A percentile compares a stretch with the other conserved stretches of the same genome.
Evolutionary conservation across 1,284 basidiomycete species (phyloP).

Genomic region (Leccinum cinnamomeum): DNA sequence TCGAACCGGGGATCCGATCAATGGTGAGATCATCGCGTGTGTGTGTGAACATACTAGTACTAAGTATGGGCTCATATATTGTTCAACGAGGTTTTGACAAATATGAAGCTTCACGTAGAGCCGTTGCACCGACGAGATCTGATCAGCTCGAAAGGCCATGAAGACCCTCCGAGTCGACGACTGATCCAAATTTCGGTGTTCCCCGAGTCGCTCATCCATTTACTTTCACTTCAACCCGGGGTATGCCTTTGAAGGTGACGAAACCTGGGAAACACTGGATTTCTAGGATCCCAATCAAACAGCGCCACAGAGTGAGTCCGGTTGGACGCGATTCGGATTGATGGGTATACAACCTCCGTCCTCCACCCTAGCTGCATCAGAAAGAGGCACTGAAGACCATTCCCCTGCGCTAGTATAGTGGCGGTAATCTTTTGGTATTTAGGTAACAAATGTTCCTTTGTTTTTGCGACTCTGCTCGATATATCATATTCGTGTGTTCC

Average conservation of each 20-base stretch:
- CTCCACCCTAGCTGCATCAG: not conserved
- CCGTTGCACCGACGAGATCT: not conserved
- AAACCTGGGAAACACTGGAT: too few relatives aligned
- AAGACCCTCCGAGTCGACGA: not conserved
- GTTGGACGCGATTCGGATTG: not conserved
- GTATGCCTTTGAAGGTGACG: too few relatives aligned
- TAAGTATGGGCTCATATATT: not conserved
- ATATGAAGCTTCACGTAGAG: not conserved
- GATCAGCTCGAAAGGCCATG: not conserved
- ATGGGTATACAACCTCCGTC: not conserved
- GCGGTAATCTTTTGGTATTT: not conserved
- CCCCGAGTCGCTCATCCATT: not conserved
- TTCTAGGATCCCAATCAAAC: too few relatives aligned
- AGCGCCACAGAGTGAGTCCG: too few relatives aligned
- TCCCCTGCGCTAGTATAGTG: not conserved
- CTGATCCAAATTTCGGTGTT: not conserved
- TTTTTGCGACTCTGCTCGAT: not conserved
- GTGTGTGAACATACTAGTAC: not conserved
- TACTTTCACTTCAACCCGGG: too few relatives aligned
- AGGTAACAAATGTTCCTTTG: not conserved
- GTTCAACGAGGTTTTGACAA: not conserved
- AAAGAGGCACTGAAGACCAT: not conserved
- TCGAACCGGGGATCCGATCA: not conserved
- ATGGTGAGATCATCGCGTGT: not conserved
- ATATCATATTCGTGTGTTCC: not conserved